These are phyloP conservation scores for Podaxis rugospora DNA, from an alignment of 768 basidiomycete species.

Conservation along the genomic window DNA sequence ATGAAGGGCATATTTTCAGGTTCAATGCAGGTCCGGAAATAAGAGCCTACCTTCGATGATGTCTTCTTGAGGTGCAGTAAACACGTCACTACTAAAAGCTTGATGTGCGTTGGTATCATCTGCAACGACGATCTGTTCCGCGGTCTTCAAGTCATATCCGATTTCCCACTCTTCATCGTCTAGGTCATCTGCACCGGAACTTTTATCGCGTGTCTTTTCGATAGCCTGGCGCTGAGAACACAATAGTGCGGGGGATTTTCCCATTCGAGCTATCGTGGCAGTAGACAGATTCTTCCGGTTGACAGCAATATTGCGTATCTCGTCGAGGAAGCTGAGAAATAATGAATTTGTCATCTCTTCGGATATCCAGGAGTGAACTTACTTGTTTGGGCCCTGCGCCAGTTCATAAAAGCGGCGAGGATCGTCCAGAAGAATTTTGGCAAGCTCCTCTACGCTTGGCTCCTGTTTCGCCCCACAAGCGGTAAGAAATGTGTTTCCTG, in stretches of 20 bases:
- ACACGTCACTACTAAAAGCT: slow-evolving; percentile 72
- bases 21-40: neutral
- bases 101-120: slow-evolving; percentile 84
- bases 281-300: slow-evolving; percentile 56
- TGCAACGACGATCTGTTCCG: slow-evolving; percentile 72
- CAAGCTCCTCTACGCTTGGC: slow-evolving; percentile 82
- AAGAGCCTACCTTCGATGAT: slow-evolving; percentile 65
- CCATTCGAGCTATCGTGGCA: slow-evolving; percentile 61
- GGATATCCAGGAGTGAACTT: slow-evolving; percentile 16
- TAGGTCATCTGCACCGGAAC: slow-evolving; percentile 19
- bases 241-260: slow-evolving; percentile 64
- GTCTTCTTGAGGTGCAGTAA: slow-evolving; percentile 85
- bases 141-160: slow-evolving; percentile 65
- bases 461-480: slow-evolving; percentile 86
- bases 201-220: slow-evolving; percentile 22
- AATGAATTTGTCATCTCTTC: neutral
- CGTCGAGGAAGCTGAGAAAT: slow-evolving; percentile 64
- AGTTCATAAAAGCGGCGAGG: slow-evolving; percentile 69
- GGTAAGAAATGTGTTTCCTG: slow-evolving; percentile 79
- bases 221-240: slow-evolving; percentile 59
- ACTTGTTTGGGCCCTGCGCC: slow-evolving; percentile 69
- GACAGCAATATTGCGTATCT: slow-evolving; percentile 83
- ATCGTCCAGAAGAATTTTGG: slow-evolving; percentile 61
- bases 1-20: slow-evolving; percentile 7
- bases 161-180: slow-evolving; percentile 67